phyloP scores from a whole-genome alignment of 495 filamentous ascomycete species.

The Penicillium cataractarum region DNA sequence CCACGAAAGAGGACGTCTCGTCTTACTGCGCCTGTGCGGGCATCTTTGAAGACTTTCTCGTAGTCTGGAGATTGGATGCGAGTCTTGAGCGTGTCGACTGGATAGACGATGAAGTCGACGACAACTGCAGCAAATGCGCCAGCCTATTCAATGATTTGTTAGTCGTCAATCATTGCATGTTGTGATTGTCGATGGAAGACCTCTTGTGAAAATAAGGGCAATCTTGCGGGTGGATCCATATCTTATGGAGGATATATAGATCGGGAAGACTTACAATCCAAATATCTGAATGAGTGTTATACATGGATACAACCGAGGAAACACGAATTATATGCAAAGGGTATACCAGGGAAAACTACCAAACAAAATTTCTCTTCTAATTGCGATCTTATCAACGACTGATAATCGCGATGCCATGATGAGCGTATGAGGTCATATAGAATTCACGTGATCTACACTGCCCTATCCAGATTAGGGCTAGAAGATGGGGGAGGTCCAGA shows the following conservation, averaged over 20 bases:
- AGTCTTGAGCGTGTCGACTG: slow-evolving; percentile 84
- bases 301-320: slow-evolving; percentile 23
- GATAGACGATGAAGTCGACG: slow-evolving; percentile 81
- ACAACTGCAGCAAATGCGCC: slow-evolving; percentile 81
- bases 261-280: slow-evolving; percentile 44
- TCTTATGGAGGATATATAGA: slow-evolving; percentile 5
- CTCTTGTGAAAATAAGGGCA: too few relatives aligned
- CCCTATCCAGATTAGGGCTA: slow-evolving; percentile 28
- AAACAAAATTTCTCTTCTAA: background rate
- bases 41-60: slow-evolving; percentile 60
- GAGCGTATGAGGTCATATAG: slow-evolving; percentile 20
- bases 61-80: slow-evolving; percentile 80
- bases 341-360: background rate
- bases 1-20: slow-evolving; percentile 66
- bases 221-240: too few relatives aligned
- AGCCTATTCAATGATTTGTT: slow-evolving; percentile 51
- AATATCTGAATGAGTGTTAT: slow-evolving; percentile 57
- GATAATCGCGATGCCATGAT: slow-evolving; percentile 11
- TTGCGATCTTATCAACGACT: slow-evolving; percentile 11
- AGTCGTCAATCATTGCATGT: background rate
- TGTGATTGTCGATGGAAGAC: background rate
- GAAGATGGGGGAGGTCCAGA: background rate
- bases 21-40: slow-evolving; percentile 54
- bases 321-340: background rate
- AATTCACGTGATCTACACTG: slow-evolving; percentile 16